These are phyloP conservation scores for Solanum chiquidenum DNA, from an alignment of 257 asterid genomes.

Conservation along the genomic window DNA sequence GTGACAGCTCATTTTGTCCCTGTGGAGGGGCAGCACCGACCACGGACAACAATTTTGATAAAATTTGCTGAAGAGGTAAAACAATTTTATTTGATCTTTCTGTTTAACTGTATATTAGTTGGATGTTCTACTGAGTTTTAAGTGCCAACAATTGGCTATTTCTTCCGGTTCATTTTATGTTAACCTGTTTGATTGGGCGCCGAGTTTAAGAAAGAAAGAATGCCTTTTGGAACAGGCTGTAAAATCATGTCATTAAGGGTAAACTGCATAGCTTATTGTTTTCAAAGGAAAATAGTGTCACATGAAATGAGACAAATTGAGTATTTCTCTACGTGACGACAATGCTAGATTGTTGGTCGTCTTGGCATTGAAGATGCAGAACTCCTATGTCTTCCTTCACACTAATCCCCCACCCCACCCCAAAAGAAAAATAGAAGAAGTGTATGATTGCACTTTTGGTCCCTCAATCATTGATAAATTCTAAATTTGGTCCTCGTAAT, in stretches of 20 bases:
- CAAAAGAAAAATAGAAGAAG: neutral
- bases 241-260: neutral
- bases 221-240: neutral
- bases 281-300: neutral
- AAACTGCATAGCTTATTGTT: neutral
- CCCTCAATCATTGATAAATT: neutral
- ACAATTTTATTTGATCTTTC: neutral
- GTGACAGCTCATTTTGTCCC: constrained; percentile 98
- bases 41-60: constrained; percentile 89
- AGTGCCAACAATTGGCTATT: neutral
- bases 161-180: neutral
- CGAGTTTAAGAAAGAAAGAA: neutral
- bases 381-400: neutral
- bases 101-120: neutral
- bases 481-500: neutral
- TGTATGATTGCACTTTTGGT: neutral
- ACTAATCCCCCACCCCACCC: neutral
- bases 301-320: neutral
- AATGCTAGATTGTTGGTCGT: neutral
- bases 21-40: constrained; percentile 88
- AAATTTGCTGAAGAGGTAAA: constrained; percentile 92
- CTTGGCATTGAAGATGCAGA: neutral
- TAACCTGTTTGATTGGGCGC: neutral
- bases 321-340: neutral
- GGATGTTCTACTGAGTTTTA: neutral